A percentile compares a stretch with the other conserved stretches of the same genome.
These are phyloP conservation scores for Striga hermonthica DNA, from an alignment of 305 asterid genomes.

Conservation along the genomic window DNA sequence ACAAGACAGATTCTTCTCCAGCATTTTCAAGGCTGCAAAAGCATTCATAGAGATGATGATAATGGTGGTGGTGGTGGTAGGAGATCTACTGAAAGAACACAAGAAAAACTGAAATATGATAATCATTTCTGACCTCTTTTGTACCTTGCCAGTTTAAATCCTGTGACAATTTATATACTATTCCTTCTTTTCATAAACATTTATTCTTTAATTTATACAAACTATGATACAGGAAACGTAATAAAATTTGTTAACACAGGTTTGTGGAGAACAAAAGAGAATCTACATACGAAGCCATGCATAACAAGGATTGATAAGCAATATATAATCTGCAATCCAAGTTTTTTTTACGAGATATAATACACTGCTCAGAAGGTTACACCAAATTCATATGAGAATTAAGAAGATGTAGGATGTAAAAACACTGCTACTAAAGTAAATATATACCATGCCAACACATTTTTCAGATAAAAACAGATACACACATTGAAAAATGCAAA, in stretches of 20 bases:
- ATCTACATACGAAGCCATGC: background rate
- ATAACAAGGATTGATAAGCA: conserved; percentile 10
- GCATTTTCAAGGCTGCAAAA: conserved; percentile 87
- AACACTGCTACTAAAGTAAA: background rate
- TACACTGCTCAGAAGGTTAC: background rate
- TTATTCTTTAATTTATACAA: conserved; percentile 8
- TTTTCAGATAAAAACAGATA: background rate
- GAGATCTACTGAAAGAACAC: conserved; percentile 18
- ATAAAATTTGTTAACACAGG: conserved; percentile 9
- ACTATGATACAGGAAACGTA: background rate
- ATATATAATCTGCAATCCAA: conserved; percentile 2
- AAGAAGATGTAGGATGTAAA: background rate
- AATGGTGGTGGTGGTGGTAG: background rate
- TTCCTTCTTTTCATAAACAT: conserved; percentile 11
- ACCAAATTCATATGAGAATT: background rate
- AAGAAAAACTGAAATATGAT: conserved; percentile 18
- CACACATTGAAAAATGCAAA: background rate
- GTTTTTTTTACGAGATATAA: background rate
- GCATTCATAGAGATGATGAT: conserved; percentile 28
- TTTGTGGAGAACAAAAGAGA: background rate
- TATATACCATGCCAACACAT: background rate
- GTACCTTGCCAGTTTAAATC: background rate
- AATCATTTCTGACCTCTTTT: background rate
- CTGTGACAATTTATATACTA: background rate
- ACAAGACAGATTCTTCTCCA: conserved; percentile 78